phyloP scores from a whole-genome alignment of 73 alveolate species.

The Stentor roeselii region DNA sequence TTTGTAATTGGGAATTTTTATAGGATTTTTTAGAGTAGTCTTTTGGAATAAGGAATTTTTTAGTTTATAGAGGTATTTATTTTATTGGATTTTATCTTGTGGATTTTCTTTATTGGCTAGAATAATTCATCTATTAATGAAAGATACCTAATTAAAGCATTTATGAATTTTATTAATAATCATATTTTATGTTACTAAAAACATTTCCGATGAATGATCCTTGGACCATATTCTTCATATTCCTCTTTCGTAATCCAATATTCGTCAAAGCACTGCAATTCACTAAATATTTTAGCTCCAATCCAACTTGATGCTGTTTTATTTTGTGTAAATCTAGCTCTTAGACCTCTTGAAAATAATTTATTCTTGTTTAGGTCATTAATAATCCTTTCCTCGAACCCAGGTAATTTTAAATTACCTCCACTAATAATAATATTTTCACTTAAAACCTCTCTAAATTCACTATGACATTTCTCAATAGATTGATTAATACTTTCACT shows the following conservation, averaged over 20 bases:
- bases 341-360: background rate
- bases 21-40: no score
- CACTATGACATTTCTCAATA: constrained; percentile 66
- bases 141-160: no score
- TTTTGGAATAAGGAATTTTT: no score
- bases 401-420: background rate
- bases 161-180: no score
- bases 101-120: no score
- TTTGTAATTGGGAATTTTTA: no score
- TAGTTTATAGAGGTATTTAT: no score
- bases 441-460: background rate
- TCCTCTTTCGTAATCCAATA: background rate
- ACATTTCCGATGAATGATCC: background rate
- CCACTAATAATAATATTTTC: background rate
- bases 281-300: background rate
- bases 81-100: no score
- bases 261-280: background rate
- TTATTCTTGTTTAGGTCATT: background rate
- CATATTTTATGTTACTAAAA: no score
- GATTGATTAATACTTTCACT: constrained; percentile 62
- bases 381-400: background rate
- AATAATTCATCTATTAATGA: no score
- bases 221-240: background rate
- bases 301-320: background rate
- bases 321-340: background rate